Conservation (phyloP, 164 flowering plant genomes). For the Cinnamomum micranthum region DNA sequence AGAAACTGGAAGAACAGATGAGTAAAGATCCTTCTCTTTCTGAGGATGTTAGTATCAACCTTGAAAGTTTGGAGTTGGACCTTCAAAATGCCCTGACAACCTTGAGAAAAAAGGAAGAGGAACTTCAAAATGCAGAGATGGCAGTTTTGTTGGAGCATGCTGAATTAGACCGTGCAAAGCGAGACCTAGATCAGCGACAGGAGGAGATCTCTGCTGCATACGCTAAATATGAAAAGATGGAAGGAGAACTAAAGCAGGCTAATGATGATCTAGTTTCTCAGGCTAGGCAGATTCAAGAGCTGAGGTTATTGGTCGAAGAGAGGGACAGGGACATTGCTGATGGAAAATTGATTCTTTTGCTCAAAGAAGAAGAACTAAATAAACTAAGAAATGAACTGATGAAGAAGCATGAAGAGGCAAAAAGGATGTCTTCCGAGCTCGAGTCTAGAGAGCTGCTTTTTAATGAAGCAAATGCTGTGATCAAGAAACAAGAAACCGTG, state of each 20-base stretch:
- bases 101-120: constrained; percentile 75
- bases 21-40: constrained; percentile 32
- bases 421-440: constrained; percentile 37
- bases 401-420: constrained; percentile 47
- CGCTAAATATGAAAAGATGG: constrained; percentile 48
- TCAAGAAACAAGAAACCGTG: constrained; percentile 58
- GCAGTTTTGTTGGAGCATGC: constrained; percentile 43
- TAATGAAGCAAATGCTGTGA: constrained; percentile 50
- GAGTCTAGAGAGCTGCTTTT: constrained; percentile 45
- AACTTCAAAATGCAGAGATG: constrained; percentile 60
- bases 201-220: constrained; percentile 46
- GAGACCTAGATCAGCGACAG: constrained; percentile 49
- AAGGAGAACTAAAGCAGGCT: constrained; percentile 58
- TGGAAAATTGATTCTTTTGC: constrained; percentile 31
- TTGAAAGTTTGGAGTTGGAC: constrained; percentile 61
- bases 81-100: constrained; percentile 60
- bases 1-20: constrained; percentile 70
- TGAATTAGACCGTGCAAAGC: constrained; percentile 50
- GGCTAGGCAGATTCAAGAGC: constrained; percentile 61
- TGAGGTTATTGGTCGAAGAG: constrained; percentile 49
- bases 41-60: constrained; percentile 34
- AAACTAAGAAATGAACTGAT: constrained; percentile 49
- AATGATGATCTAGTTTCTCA: constrained; percentile 55
- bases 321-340: constrained; percentile 42
- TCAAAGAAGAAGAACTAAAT: constrained; percentile 58